Evolutionary conservation across 805 yeast species (phyloP).

Genomic region (Lipomyces mesembrius): DNA sequence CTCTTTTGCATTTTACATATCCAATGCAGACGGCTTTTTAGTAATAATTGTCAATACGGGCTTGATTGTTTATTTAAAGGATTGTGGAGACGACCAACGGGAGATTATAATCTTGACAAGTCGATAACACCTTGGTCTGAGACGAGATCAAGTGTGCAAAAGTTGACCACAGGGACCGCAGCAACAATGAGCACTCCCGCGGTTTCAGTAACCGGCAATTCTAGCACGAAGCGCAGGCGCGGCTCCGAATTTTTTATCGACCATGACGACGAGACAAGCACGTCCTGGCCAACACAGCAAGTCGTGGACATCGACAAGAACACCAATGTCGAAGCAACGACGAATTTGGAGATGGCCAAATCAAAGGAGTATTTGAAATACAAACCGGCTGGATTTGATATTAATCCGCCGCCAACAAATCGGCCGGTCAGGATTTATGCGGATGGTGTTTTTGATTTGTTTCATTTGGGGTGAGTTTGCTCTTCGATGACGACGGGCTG

Average conservation of each 20-base stretch:
- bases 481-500: background rate
- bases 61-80: background rate
- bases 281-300: background rate
- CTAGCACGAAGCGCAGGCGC: slow-evolving; percentile 9
- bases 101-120: background rate
- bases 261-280: background rate
- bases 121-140: background rate
- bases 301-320: slow-evolving; percentile 20
- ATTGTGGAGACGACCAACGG: background rate
- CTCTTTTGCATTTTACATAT: background rate
- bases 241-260: background rate
- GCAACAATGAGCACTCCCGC: background rate
- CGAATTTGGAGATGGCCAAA: slow-evolving; percentile 29
- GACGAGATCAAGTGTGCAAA: background rate
- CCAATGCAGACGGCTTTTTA: background rate
- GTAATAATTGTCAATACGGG: background rate
- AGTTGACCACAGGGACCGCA: background rate
- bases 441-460: slow-evolving; percentile 96
- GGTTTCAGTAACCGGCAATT: background rate
- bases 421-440: slow-evolving; percentile 94
- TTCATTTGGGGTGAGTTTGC: slow-evolving; percentile 70
- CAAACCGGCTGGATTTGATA: slow-evolving; percentile 38
- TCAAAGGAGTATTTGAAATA: slow-evolving; percentile 32
- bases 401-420: slow-evolving; percentile 82
- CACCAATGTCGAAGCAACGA: slow-evolving; percentile 18